phyloP scores from a whole-genome alignment of 2,329 filamentous ascomycete genomes.

The Fusarium protoensiforme region DNA sequence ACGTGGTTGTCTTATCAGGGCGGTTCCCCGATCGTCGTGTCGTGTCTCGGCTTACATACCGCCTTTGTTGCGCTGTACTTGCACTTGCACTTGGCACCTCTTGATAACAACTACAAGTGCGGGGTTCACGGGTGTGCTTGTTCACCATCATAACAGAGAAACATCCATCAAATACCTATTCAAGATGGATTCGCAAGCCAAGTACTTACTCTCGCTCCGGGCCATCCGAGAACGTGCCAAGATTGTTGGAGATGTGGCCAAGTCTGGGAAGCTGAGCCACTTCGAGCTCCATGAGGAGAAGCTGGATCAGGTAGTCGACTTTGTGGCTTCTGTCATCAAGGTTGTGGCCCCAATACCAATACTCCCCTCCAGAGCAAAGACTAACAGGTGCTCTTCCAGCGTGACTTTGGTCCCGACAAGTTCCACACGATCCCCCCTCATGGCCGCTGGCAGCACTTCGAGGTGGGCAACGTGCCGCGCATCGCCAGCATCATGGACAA shows the following conservation, averaged over 20 bases:
- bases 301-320: slow-evolving; percentile 54
- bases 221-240: slow-evolving; percentile 51
- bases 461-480: slow-evolving; percentile 64
- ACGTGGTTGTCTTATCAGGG: not conserved
- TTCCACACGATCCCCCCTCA: slow-evolving; percentile 63
- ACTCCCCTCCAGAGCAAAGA: not conserved
- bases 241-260: slow-evolving; percentile 50
- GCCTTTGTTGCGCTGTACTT: not conserved
- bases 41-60: not conserved
- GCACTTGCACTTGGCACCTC: not conserved
- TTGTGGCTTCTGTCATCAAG: slow-evolving; percentile 55
- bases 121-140: not conserved
- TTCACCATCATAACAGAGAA: not conserved
- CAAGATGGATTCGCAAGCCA: slow-evolving; percentile 15
- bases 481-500: slow-evolving; percentile 56
- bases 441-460: slow-evolving; percentile 72
- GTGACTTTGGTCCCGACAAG: slow-evolving; percentile 61
- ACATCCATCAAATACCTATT: not conserved
- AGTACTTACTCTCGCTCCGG: slow-evolving; percentile 51
- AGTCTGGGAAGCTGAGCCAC: slow-evolving; percentile 51
- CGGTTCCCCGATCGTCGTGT: not conserved
- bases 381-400: slow-evolving; percentile 45
- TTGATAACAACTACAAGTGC: not conserved
- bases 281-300: slow-evolving; percentile 54
- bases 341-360: slow-evolving; percentile 42